Evolutionary conservation across 164 flowering plant genomes (phyloP), one percentile per base, ranked within the genome.

Genomic region (Paratinospora sagittata): DNA sequence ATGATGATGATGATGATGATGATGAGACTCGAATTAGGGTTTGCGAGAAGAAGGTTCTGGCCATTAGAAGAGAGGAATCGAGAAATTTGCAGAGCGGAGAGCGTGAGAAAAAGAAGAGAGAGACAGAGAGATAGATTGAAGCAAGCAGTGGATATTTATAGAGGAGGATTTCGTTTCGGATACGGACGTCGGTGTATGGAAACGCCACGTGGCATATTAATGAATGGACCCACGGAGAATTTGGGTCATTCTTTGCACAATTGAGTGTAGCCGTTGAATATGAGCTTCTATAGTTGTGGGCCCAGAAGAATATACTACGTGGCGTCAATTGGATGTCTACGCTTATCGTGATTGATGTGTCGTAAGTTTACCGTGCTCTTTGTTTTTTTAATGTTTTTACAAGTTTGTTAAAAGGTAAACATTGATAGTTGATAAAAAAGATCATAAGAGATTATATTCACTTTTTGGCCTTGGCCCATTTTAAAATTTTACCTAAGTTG

Each of bases 21-120:
- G 37, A 12, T 14, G 78, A 30, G 2, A 63, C 16, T 16, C 77
- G 75, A 55, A 78, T 70, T 63, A 83, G 80, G 81, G 83, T 69
- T 78, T 71, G 84, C 8, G 82, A 73, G 64, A 87, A 73, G 62
- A 87, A 66, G 21, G 74, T 12, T 73, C 85, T 71, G 33, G 87
- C 86, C 87, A 87, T 82, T 9, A 55, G 8, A 55, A 21, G 24
- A 43, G 12, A 14, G 2, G 47, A 9, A 43, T 11, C 47, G 0
- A 19, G 63, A 27, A 16, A 39, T 47, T 37, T 43, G 47, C 23
- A 55, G 61, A 16, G 26, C 19, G 9, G 21, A 52, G 19, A 52
- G 58, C 17, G 60, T 14, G n/a, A 52, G 60, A 52, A n/a, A 52
- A 4, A 55, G 24, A 55, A 52, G 19, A 52, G 58, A 55, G 60